These are phyloP conservation scores for Cladorrhinum sp. DNA, from an alignment of 2,329 filamentous ascomycete genomes.

Conservation along the genomic window DNA sequence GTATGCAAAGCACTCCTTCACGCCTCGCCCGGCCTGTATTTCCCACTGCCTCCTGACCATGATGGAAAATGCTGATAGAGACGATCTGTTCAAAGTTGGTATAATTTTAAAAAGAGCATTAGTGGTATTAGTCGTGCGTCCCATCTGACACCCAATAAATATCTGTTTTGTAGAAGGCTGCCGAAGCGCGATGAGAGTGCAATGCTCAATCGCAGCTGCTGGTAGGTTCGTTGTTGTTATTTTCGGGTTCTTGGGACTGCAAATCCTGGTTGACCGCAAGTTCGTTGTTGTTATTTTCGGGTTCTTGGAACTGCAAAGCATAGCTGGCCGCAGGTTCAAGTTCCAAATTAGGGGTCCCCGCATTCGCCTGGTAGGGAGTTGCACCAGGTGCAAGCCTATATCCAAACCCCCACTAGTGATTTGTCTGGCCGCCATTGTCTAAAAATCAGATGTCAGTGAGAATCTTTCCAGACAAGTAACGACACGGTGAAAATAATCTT, in stretches of 20 bases:
- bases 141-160: not conserved
- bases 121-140: not conserved
- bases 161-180: not conserved
- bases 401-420: not conserved
- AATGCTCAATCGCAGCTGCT: not conserved
- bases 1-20: too few relatives aligned
- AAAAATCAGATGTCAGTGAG: conserved; percentile 13
- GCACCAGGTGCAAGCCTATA: not conserved
- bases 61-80: not conserved
- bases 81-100: not conserved
- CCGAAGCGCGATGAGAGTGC: not conserved
- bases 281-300: too few relatives aligned
- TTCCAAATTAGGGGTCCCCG: too few relatives aligned
- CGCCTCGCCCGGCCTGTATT: not conserved
- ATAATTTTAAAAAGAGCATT: not conserved
- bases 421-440: conserved; percentile 32
- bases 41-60: not conserved
- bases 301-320: too few relatives aligned
- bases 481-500: conserved; percentile 29
- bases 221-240: not conserved
- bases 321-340: too few relatives aligned
- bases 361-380: not conserved
- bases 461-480: not conserved
- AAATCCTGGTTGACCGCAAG: too few relatives aligned
- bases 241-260: too few relatives aligned